A percentile compares a stretch with the other conserved stretches of the same genome.
Conservation (phyloP, 1,284 basidiomycete genomes). For the Pseudozyma tsukubaensis region DNA sequence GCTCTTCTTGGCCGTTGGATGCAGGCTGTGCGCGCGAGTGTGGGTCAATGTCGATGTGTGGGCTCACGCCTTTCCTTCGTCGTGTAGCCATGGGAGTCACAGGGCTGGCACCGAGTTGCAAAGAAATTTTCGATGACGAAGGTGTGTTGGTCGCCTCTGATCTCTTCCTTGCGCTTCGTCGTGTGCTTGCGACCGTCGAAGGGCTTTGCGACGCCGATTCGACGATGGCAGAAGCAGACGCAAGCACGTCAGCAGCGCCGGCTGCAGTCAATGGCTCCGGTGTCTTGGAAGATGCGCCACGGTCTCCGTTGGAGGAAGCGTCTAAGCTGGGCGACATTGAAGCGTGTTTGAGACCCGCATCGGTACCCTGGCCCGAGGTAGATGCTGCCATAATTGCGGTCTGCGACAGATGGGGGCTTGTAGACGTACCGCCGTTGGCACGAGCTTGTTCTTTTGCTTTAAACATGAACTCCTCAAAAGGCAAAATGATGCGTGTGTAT, state of each 20-base stretch:
- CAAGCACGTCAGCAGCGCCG: slow-evolving; percentile 28
- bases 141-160: slow-evolving; percentile 31
- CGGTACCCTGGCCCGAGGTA: slow-evolving; percentile 8
- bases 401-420: slow-evolving; percentile 29
- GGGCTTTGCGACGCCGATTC: slow-evolving; percentile 29
- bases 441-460: slow-evolving; percentile 69
- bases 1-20: slow-evolving; percentile 29
- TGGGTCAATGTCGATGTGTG: slow-evolving; percentile 29
- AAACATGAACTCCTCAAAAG: slow-evolving; percentile 87
- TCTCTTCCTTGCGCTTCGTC: slow-evolving; percentile 41
- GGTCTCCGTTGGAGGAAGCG: slow-evolving; percentile 14
- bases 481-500: slow-evolving; percentile 88
- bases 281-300: slow-evolving; percentile 19
- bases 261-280: slow-evolving; percentile 38
- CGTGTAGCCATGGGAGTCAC: slow-evolving; percentile 24
- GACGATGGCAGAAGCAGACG: slow-evolving; percentile 18
- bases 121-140: slow-evolving; percentile 23
- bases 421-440: slow-evolving; percentile 15
- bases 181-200: slow-evolving; percentile 32
- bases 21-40: slow-evolving; percentile 11
- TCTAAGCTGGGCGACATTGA: slow-evolving; percentile 42
- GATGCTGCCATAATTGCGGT: slow-evolving; percentile 26
- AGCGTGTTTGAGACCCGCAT: slow-evolving; percentile 9
- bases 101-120: slow-evolving; percentile 29
- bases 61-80: slow-evolving; percentile 41